These are phyloP conservation scores for Fagopyrum tataricum DNA, from an alignment of 148 eudicot species.

Conservation along the genomic window DNA sequence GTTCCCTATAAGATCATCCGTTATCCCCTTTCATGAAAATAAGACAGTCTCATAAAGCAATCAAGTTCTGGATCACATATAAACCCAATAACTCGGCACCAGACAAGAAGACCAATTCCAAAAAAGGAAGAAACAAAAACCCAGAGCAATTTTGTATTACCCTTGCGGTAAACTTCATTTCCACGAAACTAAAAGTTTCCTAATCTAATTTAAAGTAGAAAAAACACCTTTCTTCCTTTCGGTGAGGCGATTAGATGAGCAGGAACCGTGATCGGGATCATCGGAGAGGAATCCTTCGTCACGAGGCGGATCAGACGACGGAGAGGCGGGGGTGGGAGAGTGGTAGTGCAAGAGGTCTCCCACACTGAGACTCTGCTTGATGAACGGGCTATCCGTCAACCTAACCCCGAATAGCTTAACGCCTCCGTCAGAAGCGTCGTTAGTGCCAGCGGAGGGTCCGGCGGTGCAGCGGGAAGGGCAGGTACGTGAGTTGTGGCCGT, in stretches of 20 bases:
- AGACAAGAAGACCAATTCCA: too few relatives aligned
- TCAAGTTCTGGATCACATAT: background rate
- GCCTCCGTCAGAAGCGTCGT: constrained; percentile 18
- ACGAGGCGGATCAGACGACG: constrained; percentile 32
- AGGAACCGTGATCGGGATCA: constrained; percentile 50
- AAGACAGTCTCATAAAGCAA: too few relatives aligned
- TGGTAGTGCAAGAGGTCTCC: constrained; percentile 58
- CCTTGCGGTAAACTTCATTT: too few relatives aligned
- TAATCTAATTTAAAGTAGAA: background rate
- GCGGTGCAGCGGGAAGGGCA: constrained; percentile 43
- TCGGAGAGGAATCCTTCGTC: constrained; percentile 75
- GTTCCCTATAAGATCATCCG: too few relatives aligned
- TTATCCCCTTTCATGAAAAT: too few relatives aligned
- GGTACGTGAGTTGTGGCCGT: constrained; percentile 82
- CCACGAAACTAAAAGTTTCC: too few relatives aligned
- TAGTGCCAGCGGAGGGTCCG: background rate
- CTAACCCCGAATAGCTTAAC: constrained; percentile 78
- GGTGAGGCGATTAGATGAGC: constrained; percentile 52
- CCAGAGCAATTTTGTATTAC: too few relatives aligned
- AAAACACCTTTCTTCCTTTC: constrained; percentile 67
- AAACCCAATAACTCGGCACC: background rate
- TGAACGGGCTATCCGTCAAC: constrained; percentile 59
- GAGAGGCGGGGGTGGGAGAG: constrained; percentile 41
- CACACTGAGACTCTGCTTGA: constrained; percentile 91
- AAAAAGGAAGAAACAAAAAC: too few relatives aligned